A percentile compares a stretch with the other conserved stretches of the same genome.
phyloP scores from a whole-genome alignment of 306 rosid species.

The Castanospermum australe region DNA sequence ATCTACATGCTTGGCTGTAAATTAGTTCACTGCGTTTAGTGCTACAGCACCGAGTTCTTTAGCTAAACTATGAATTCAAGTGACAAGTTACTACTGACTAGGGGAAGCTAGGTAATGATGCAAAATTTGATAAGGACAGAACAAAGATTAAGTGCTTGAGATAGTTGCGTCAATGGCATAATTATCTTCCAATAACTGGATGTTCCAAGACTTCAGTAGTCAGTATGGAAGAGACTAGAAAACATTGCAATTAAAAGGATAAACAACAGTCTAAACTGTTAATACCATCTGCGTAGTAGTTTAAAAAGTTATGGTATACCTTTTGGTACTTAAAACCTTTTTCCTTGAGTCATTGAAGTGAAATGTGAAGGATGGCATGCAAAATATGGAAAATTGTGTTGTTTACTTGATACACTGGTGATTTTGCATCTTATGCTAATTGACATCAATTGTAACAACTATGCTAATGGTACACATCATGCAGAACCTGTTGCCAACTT shows the following conservation, averaged over 20 bases:
- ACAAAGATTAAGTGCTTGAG: neutral
- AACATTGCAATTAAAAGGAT: too few species aligned
- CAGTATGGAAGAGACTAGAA: neutral
- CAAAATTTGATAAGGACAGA: neutral
- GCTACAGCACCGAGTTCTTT: neutral
- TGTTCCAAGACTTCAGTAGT: too few species aligned
- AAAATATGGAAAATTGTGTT: neutral
- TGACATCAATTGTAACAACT: neutral
- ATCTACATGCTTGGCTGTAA: too few species aligned
- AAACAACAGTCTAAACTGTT: too few species aligned
- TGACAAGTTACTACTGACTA: neutral
- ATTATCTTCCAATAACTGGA: neutral
- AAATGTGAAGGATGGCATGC: neutral
- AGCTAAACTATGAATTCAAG: neutral
- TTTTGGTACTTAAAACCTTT: neutral
- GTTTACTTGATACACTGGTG: neutral
- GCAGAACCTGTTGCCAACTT: neutral
- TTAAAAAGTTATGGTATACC: neutral
- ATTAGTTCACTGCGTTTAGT: neutral
- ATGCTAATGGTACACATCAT: neutral
- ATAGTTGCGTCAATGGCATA: neutral
- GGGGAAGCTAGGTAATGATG: neutral
- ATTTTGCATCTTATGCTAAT: neutral
- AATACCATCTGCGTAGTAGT: too few species aligned
- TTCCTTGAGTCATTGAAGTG: neutral